Percentiles rank a stretch among this genome's conserved stretches.
Conservation (phyloP, 371 early-diverging fungal genomes). For the Choanephora cucurbitarum region DNA sequence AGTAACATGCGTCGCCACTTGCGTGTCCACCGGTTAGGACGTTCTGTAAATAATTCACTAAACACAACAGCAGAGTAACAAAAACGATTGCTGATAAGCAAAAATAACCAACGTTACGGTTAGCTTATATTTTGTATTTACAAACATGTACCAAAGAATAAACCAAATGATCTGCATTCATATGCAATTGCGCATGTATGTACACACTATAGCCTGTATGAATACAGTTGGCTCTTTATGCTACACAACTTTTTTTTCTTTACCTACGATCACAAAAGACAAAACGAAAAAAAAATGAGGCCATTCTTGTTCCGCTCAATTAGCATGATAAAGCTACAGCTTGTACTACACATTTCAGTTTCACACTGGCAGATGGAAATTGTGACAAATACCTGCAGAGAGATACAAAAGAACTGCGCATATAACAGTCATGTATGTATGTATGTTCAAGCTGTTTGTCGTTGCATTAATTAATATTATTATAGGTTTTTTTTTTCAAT, state of each 20-base stretch:
- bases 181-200: neutral
- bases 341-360: neutral
- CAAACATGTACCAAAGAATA: neutral
- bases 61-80: constrained; percentile 13
- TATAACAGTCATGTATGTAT: too few species aligned
- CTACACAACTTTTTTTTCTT: too few species aligned
- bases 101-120: neutral
- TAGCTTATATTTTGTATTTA: neutral
- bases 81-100: neutral
- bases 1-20: constrained; percentile 79
- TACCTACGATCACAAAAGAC: too few species aligned
- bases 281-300: too few species aligned
- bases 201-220: neutral
- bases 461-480: too few species aligned
- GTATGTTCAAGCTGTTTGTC: too few species aligned
- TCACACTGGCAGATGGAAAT: too few species aligned
- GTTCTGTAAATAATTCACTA: constrained; percentile 11
- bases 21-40: constrained; percentile 45
- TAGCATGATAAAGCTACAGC: neutral
- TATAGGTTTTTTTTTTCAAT: too few species aligned
- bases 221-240: too few species aligned
- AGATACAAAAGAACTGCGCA: too few species aligned
- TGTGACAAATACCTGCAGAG: too few species aligned
- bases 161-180: neutral
- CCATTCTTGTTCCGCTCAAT: too few species aligned